Evolutionary conservation across 306 rosid genomes (phyloP).

Genomic region (Quercus bicolor): DNA sequence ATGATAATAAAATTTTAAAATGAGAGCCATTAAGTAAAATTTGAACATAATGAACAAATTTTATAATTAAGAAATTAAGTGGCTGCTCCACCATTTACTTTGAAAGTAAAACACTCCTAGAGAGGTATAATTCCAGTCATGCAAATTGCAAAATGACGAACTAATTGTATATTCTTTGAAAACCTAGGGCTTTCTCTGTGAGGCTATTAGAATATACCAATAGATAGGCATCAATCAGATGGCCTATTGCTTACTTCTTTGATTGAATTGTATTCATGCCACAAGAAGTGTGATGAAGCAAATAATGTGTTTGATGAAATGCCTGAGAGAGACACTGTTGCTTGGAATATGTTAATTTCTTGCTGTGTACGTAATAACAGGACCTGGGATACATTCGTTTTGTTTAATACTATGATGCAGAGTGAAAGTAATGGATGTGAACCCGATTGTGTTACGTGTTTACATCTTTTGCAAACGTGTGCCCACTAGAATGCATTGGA

Average conservation of each 20-base stretch:
- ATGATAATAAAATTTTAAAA: too few species aligned
- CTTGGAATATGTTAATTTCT: slow-evolving; percentile 88
- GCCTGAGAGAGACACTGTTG: slow-evolving; percentile 53
- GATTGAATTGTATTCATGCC: slow-evolving; percentile 62
- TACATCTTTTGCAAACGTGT: slow-evolving; percentile 75
- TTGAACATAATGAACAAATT: too few species aligned
- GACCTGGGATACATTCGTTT: slow-evolving; percentile 58
- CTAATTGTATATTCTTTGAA: too few species aligned
- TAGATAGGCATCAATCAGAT: slow-evolving; percentile 64
- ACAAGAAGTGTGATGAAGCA: slow-evolving; percentile 49
- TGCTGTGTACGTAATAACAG: slow-evolving; percentile 59
- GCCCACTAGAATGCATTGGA: slow-evolving; percentile 69
- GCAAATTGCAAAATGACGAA: too few species aligned
- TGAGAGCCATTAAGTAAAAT: too few species aligned
- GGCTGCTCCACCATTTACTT: too few species aligned
- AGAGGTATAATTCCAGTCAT: too few species aligned
- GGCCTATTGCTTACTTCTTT: slow-evolving; percentile 57
- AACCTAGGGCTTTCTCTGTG: too few species aligned
- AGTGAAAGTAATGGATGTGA: slow-evolving; percentile 20
- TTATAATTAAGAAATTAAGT: too few species aligned
- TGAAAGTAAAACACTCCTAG: too few species aligned
- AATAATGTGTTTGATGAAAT: slow-evolving; percentile 71
- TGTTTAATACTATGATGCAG: slow-evolving; percentile 68
- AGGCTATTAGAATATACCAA: too few species aligned
- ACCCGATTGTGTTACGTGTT: slow-evolving; percentile 76